Evolutionary conservation across 2,329 filamentous ascomycete genomes (phyloP), one percentile per base, ranked within the genome.

Genomic region (Drechslerella dactyloides): DNA sequence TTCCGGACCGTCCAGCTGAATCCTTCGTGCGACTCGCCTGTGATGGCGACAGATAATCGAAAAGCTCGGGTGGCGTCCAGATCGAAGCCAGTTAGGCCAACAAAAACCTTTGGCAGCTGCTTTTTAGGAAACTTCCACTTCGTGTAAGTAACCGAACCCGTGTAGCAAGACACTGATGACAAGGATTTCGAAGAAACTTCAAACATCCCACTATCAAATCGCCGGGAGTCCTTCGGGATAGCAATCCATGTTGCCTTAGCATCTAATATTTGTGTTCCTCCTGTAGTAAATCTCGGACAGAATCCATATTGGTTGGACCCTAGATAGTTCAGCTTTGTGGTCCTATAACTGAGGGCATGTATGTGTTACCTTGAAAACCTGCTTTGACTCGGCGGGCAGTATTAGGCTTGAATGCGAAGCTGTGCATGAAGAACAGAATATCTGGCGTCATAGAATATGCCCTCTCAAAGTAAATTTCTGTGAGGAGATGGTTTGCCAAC

Each of bases 121-220:
- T 50, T 54, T 21, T 70, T 70, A 19, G 66, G 66, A 30, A 70
- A 70, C 23, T 70, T 70, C 58, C 59, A 70, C 24, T 64, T 70
- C 17, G 66, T 70, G 30, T 63, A 70, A 8, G 27, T 33, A 15
- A 70, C 53, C 13, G 48, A 59, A 35, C 66, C 66, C 0, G 24
- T 64, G 42, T 24, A 50, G 5, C 7, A 11, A 8, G 42, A 58
- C 3, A 37, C 0, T 6, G 50, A 3, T 7, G 42, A 2, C 0
- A 19, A n/a, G 5, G 35, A 0, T 19, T 70, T 70, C 2, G 58
- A 40, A 10, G 40, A 2, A 23, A 70, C 54, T n/a, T 70, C 66
- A 17, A 70, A 63, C 8, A 21, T 59, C 0, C 66, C 66, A 19
- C 42, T 52, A n/a, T 70, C 66, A n/a, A 70, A 70, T 44, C 58